phyloP scores from a whole-genome alignment of 257 asterid genomes.

The Rauvolfia tetraphylla region DNA sequence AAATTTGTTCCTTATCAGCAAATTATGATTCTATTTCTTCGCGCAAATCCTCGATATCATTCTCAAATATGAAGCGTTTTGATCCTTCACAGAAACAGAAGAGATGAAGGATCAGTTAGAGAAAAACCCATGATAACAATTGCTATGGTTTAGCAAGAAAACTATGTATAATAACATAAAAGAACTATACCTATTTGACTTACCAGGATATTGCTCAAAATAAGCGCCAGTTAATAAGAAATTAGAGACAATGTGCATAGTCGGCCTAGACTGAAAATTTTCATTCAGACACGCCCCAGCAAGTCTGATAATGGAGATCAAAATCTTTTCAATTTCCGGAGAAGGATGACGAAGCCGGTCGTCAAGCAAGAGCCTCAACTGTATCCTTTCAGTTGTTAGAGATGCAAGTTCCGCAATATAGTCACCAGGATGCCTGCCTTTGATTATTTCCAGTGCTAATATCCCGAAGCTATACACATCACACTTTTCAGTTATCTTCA shows the following conservation, averaged over 20 bases:
- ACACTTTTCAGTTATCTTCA: neutral
- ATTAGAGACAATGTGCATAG: constrained; percentile 26
- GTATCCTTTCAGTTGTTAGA: neutral
- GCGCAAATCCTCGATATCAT: too few species aligned
- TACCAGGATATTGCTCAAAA: too few species aligned
- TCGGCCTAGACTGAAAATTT: constrained; percentile 27
- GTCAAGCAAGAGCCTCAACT: constrained; percentile 16
- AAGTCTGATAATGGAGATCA: constrained; percentile 7
- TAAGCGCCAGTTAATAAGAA: too few species aligned
- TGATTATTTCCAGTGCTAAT: constrained; percentile 26
- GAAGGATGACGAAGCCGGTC: constrained; percentile 5
- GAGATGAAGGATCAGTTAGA: too few species aligned
- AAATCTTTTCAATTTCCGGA: constrained; percentile 4
- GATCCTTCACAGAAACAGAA: too few species aligned
- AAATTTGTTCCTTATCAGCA: too few species aligned
- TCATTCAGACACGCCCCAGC: constrained; percentile 23
- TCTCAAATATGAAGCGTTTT: too few species aligned
- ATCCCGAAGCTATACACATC: constrained; percentile 35
- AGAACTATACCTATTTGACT: too few species aligned
- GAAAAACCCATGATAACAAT: too few species aligned
- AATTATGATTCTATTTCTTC: too few species aligned
- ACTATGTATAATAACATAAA: too few species aligned
- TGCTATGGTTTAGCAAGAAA: too few species aligned
- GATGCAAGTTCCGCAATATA: constrained; percentile 10
- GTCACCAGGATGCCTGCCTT: constrained; percentile 28